phyloP scores from a whole-genome alignment of 1,139 yeast species.

The Taphrina flavorubra region DNA sequence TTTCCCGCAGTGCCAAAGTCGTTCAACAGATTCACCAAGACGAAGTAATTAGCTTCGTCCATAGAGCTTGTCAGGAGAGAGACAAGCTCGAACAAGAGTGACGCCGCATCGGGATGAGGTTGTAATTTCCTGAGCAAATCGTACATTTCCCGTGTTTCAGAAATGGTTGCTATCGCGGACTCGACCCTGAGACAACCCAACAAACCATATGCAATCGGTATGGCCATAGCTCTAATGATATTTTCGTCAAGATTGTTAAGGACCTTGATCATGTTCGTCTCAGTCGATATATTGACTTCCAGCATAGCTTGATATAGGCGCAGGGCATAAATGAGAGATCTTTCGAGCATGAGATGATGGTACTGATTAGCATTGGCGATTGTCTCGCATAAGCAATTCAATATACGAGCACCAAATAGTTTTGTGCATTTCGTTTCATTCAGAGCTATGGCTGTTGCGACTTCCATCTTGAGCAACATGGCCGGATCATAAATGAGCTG shows the following conservation, averaged over 20 bases:
- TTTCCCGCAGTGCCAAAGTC: conserved; percentile 81
- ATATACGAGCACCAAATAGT: conserved; percentile 14
- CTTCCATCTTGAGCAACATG: conserved; percentile 30
- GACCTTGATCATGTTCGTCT: neutral
- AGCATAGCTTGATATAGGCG: conserved; percentile 23
- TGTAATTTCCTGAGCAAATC: conserved; percentile 42
- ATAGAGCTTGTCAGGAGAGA: conserved; percentile 56
- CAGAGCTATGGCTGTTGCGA: conserved; percentile 33
- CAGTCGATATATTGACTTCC: neutral
- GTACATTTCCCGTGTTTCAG: conserved; percentile 37
- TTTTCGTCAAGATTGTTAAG: conserved; percentile 14
- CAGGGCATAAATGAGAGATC: conserved; percentile 30
- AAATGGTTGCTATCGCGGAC: conserved; percentile 8
- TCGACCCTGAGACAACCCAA: conserved; percentile 41
- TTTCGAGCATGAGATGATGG: conserved; percentile 35
- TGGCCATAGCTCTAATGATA: conserved; percentile 38
- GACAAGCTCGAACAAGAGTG: conserved; percentile 59
- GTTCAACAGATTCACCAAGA: conserved; percentile 69
- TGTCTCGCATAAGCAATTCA: conserved; percentile 8
- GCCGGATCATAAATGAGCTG: conserved; percentile 26
- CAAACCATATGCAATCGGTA: conserved; percentile 41
- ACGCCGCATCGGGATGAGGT: conserved; percentile 53
- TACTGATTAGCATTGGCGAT: neutral
- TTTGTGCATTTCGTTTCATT: neutral
- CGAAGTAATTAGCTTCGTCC: conserved; percentile 62